Percentiles rank a stretch among this genome's conserved stretches.
Conservation (phyloP, 2,329 filamentous ascomycete genomes). For the Ophiostoma piceae region DNA sequence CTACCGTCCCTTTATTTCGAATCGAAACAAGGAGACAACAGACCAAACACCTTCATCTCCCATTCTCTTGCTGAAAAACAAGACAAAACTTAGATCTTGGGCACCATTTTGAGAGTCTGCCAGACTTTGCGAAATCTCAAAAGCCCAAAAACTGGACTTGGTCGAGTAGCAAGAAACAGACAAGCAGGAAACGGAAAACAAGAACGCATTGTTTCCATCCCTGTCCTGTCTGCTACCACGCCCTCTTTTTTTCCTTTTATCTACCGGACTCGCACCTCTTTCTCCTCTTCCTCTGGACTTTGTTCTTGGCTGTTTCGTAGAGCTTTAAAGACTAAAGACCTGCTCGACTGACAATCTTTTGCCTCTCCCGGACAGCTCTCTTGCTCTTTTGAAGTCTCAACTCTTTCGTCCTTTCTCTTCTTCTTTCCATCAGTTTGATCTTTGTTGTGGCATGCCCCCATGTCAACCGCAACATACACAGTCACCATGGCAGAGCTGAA, state of each 20-base stretch:
- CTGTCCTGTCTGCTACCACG: slow-evolving; percentile 14
- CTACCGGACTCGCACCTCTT: background rate
- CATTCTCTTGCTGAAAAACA: background rate
- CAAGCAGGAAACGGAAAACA: background rate
- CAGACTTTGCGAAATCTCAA: background rate
- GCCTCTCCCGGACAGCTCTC: background rate
- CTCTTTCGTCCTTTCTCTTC: background rate
- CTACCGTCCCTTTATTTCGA: slow-evolving; percentile 19
- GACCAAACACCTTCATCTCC: slow-evolving; percentile 13
- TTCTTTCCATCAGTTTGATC: background rate
- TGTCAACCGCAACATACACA: slow-evolving; percentile 59
- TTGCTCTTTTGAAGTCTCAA: background rate
- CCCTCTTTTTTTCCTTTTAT: slow-evolving; percentile 12
- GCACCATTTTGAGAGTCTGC: background rate
- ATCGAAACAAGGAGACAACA: slow-evolving; percentile 21
- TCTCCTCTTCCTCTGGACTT: slow-evolving; percentile 1
- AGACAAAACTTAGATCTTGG: background rate
- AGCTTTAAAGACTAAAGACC: background rate
- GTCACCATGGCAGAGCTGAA: slow-evolving; percentile 60
- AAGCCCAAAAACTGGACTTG: background rate
- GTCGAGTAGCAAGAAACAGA: slow-evolving; percentile 9
- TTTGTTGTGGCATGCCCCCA: slow-evolving; percentile 46
- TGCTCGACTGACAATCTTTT: background rate
- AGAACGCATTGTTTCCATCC: background rate
- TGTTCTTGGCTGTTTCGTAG: slow-evolving; percentile 10